These are phyloP conservation scores for Exophiala oligosperma DNA, from an alignment of 2,329 filamentous ascomycete species.

Conservation along the genomic window DNA sequence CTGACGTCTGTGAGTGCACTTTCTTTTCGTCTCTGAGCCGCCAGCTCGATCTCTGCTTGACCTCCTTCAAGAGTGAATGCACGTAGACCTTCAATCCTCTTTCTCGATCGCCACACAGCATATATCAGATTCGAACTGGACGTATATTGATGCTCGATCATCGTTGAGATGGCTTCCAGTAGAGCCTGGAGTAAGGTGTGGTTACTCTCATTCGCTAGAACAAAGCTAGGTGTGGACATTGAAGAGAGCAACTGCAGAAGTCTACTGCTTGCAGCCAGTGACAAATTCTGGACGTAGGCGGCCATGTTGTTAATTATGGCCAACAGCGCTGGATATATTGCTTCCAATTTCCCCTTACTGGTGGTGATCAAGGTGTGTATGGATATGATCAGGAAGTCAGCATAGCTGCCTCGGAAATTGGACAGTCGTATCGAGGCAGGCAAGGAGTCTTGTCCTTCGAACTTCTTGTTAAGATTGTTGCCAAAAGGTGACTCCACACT, in stretches of 20 bases:
- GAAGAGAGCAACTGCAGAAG: slow-evolving; percentile 84
- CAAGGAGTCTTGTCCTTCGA: slow-evolving; percentile 84
- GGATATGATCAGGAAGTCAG: slow-evolving; percentile 91
- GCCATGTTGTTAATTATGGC: slow-evolving; percentile 93
- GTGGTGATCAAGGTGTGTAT: slow-evolving; percentile 89
- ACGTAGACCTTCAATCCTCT: slow-evolving; percentile 79
- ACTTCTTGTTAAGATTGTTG: slow-evolving; percentile 81
- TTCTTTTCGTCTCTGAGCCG: slow-evolving; percentile 28
- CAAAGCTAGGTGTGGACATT: slow-evolving; percentile 90
- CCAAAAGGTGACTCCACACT: slow-evolving; percentile 92
- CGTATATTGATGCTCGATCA: slow-evolving; percentile 76
- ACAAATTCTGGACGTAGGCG: slow-evolving; percentile 77
- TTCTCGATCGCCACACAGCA: slow-evolving; percentile 74
- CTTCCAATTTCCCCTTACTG: slow-evolving; percentile 85
- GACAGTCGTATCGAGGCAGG: slow-evolving; percentile 77
- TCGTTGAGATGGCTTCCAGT: slow-evolving; percentile 83
- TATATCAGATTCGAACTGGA: slow-evolving; percentile 82
- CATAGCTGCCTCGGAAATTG: slow-evolving; percentile 86
- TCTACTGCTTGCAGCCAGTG: slow-evolving; percentile 72
- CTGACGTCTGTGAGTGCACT: slow-evolving; percentile 53
- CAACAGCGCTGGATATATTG: slow-evolving; percentile 87
- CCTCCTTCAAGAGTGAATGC: slow-evolving; percentile 90
- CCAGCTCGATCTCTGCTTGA: slow-evolving; percentile 82
- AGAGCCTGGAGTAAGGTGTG: slow-evolving; percentile 77
- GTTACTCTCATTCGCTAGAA: slow-evolving; percentile 90